These are phyloP conservation scores for Lentinula sp. DNA, from an alignment of 768 basidiomycete genomes.

Conservation along the genomic window DNA sequence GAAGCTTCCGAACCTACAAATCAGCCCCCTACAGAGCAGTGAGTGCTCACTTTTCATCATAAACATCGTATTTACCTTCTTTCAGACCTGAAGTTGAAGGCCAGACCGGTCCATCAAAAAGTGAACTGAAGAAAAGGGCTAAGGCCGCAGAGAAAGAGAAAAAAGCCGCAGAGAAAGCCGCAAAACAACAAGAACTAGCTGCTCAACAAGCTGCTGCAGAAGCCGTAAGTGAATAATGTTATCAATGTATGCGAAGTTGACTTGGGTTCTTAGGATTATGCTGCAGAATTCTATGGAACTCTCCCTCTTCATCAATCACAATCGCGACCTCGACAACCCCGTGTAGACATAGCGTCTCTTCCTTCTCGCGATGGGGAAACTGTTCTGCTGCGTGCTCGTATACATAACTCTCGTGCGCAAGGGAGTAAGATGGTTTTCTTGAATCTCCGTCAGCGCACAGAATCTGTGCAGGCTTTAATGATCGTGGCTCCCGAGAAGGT, in stretches of 20 bases:
- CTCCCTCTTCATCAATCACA: slow-evolving; percentile 91
- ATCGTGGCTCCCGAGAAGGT: slow-evolving; percentile 65
- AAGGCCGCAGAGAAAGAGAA: slow-evolving; percentile 89
- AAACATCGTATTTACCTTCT: background rate
- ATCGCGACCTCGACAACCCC: slow-evolving; percentile 54
- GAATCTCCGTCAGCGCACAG: slow-evolving; percentile 80
- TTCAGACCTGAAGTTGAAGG: slow-evolving; percentile 19
- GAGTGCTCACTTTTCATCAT: slow-evolving; percentile 5
- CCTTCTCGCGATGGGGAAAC: slow-evolving; percentile 62
- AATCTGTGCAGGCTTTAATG: slow-evolving; percentile 84
- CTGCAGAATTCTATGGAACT: slow-evolving; percentile 76
- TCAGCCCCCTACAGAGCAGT: slow-evolving; percentile 19
- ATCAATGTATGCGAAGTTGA: background rate
- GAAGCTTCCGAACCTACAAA: slow-evolving; percentile 19
- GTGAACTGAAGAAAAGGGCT: slow-evolving; percentile 83
- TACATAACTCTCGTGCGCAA: slow-evolving; percentile 88
- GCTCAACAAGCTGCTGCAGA: slow-evolving; percentile 62
- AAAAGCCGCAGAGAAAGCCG: slow-evolving; percentile 83
- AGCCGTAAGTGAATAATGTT: slow-evolving; percentile 32
- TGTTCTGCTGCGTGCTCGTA: slow-evolving; percentile 81
- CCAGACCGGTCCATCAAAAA: slow-evolving; percentile 66
- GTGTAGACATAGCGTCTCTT: slow-evolving; percentile 61
- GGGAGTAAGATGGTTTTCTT: slow-evolving; percentile 96
- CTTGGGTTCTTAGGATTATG: slow-evolving; percentile 53
- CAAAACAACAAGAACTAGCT: slow-evolving; percentile 69